Percentiles rank a stretch among this genome's conserved stretches.
These are phyloP conservation scores for Setaria viridis DNA, from an alignment of 202 grass and related monocot genomes.

Conservation along the genomic window DNA sequence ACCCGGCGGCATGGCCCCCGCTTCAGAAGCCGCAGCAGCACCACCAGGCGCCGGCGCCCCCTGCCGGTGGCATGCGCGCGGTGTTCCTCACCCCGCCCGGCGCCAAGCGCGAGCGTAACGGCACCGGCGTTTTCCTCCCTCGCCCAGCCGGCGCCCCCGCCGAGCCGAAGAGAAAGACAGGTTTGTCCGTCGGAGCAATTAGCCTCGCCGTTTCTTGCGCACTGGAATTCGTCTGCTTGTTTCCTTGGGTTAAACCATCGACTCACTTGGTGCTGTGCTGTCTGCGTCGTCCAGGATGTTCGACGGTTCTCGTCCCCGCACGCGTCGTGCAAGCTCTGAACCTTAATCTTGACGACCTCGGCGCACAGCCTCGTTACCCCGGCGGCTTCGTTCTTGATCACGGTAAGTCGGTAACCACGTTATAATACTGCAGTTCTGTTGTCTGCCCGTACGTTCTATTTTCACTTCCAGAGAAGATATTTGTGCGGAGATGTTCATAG, in stretches of 20 bases:
- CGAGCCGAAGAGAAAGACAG: slow-evolving; percentile 60
- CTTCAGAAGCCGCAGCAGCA: slow-evolving; percentile 46
- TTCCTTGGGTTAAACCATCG: background rate
- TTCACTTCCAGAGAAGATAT: no score
- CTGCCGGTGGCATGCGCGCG: slow-evolving; percentile 52
- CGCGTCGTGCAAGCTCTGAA: slow-evolving; percentile 82
- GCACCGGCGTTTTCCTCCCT: slow-evolving; percentile 84
- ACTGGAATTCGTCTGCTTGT: background rate
- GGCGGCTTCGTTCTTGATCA: slow-evolving; percentile 70
- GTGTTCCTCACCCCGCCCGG: slow-evolving; percentile 64
- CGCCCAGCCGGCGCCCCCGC: slow-evolving; percentile 45
- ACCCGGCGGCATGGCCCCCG: slow-evolving; percentile 50
- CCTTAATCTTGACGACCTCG: slow-evolving; percentile 81
- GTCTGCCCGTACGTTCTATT: no score
- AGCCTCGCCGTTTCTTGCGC: background rate
- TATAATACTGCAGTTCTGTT: fast-evolving
- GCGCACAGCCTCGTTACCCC: slow-evolving; percentile 67
- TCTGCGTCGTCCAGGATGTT: slow-evolving; percentile 55
- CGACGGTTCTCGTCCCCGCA: slow-evolving; percentile 81
- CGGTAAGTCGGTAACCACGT: slow-evolving; percentile 35
- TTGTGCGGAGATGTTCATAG: no score
- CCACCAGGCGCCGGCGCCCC: background rate
- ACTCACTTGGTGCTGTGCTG: background rate
- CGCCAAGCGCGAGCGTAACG: slow-evolving; percentile 63
- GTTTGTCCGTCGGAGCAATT: slow-evolving; percentile 7